Base-by-base conservation (phyloP, 257 asterid species). In the Salvia miltiorrhiza region DNA sequence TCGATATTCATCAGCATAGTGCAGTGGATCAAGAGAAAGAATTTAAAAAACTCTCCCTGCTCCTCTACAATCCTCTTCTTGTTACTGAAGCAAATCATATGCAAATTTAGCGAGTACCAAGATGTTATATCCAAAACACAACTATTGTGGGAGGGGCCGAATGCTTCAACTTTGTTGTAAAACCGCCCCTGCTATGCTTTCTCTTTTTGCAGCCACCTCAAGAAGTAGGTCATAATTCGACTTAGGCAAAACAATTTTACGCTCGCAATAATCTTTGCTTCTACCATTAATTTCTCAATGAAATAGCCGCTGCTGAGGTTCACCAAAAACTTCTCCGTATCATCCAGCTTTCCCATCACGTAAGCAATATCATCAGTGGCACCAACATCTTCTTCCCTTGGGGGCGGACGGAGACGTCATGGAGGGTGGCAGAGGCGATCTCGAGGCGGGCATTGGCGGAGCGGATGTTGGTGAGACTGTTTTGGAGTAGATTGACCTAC, bases 291-390 rank as follows among this genome's bases (percentile, higher is more conserved):
- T 89, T 91, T 93, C 98, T 92, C 94, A 39, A 92, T 84, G 84
- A 89, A 92, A 49, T 92, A 92, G 48, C 98, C 98, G 54, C 96
- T 92, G 74, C 98, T 96, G 2, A 92, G 95, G 77, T 92, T 96
- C 9, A 92, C 96, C 78, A 92, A 76, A 40, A 92, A 96, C 77
- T 92, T 92, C 73, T 87, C 89, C 44, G 96, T 84, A 63, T 89
- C 98, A 73, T 92, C 98, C 53, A 92, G 84, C 26, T 82, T 82
- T 5, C 98, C 98, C 8, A 90, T 86, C 19, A 89, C 98, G 69
- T 89, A 92, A 92, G 88, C 59, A 96, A 92, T 3, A 96, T 96
- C 61, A 96, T 92, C 41, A 92, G 73, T 19, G 98, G 98, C 23
- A 92, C 98, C 69, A 92, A 65, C 92, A 92, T 86, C 72, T 84